Evolutionary conservation across 257 asterid species (phyloP), one percentile per base, ranked within the genome.

Genomic region (Solanum tarijense): DNA sequence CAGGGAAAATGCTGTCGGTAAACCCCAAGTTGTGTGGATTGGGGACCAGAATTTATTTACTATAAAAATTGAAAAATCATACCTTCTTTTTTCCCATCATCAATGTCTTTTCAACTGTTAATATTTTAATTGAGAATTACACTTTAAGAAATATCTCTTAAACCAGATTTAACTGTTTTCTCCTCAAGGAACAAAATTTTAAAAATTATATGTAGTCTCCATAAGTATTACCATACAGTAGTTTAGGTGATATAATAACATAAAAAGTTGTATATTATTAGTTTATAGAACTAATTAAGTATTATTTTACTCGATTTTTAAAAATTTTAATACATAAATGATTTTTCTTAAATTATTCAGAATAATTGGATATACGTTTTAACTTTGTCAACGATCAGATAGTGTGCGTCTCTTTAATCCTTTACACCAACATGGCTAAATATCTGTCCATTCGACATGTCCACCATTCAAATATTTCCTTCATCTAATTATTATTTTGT

Each of bases 301-400:
- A 6, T 20, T 55, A 7, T 18, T 55, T 20, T 55, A 20, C 2
- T 18, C 9, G n/a, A 16, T 52, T 52, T 14, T 48, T 5, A 0
- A 16, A 5, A 0, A 0, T 0, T 6, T 52, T 16, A 46, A 16
- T 55, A 55, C 1, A 21, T 55, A 18, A 0, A 18, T 55, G 1
- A 18, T 55, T 55, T 55, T 55, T 55, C 9, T 18, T 18, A 55
- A 55, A 7, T 55, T 55, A 55, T 1, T 55, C 1, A 55, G 4
- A 55, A 55, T 2, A 2, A 7, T 55, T 48, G 60, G 1, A 48
- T 48, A 48, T 48, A 48, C 60, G 8, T 16, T 48, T 48, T 48
- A 48, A 16, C 9, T 14, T 48, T 55, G 65, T 20, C 25, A 55
- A 18, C n/a, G 9, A 55, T 55, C n/a, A 52, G 62, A 52, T 52